phyloP scores from a whole-genome alignment of 1,139 yeast genomes.

The Yamadazyma friedrichii region DNA sequence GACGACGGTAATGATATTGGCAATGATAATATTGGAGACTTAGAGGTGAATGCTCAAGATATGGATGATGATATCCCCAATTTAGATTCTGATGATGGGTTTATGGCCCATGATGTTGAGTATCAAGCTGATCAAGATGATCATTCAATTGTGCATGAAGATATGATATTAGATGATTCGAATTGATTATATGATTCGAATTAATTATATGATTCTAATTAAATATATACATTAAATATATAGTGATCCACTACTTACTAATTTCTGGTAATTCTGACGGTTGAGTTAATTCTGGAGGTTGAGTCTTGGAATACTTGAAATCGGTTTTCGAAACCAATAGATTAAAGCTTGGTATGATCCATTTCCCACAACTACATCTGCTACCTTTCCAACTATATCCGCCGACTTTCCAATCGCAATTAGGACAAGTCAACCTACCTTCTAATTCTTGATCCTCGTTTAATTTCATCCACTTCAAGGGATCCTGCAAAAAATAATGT shows the following conservation, averaged over 20 bases:
- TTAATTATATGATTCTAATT: slow-evolving; percentile 29
- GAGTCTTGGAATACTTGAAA: slow-evolving; percentile 19
- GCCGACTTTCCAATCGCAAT: slow-evolving; percentile 77
- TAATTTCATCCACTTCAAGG: slow-evolving; percentile 91
- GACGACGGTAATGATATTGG: slow-evolving; percentile 31
- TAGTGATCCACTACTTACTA: background rate
- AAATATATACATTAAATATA: background rate
- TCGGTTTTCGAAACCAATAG: slow-evolving; percentile 81
- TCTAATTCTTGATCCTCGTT: slow-evolving; percentile 68
- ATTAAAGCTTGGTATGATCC: slow-evolving; percentile 94
- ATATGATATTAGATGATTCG: slow-evolving; percentile 47
- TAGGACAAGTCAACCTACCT: slow-evolving; percentile 81
- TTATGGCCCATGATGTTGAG: slow-evolving; percentile 61
- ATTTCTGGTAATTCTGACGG: no score
- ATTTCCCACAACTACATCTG: slow-evolving; percentile 89
- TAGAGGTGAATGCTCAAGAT: slow-evolving; percentile 4
- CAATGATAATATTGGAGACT: background rate
- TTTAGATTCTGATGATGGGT: slow-evolving; percentile 26
- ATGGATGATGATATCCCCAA: slow-evolving; percentile 16
- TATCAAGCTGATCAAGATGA: slow-evolving; percentile 42
- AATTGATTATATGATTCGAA: no score
- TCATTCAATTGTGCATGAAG: slow-evolving; percentile 30
- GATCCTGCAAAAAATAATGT: slow-evolving; percentile 79
- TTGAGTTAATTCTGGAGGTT: no score
- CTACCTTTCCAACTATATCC: slow-evolving; percentile 95